A percentile compares a stretch with the other conserved stretches of the same genome.
phyloP scores from a whole-genome alignment of 2,329 filamentous ascomycete species.

The Fusarium sororula region DNA sequence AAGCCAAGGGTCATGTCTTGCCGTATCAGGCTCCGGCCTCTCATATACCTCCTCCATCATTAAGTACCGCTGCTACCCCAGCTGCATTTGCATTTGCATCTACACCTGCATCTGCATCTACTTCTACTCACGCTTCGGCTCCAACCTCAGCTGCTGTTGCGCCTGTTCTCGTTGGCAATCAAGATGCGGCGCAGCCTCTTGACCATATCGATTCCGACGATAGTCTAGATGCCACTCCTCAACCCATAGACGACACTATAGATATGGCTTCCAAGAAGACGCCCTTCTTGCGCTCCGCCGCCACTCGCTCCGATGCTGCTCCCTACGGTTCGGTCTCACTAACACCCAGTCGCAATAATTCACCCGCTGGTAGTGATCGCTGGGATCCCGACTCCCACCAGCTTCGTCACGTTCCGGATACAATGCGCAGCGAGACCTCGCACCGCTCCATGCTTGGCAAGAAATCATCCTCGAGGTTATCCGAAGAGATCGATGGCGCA shows the following conservation, averaged over 20 bases:
- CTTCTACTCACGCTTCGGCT: not conserved
- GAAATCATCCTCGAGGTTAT: slow-evolving; percentile 49
- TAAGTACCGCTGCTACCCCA: slow-evolving; percentile 34
- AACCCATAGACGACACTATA: slow-evolving; percentile 27
- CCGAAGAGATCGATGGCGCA: slow-evolving; percentile 61
- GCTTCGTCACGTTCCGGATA: slow-evolving; percentile 48
- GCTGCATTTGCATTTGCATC: slow-evolving; percentile 17
- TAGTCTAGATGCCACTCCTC: slow-evolving; percentile 40
- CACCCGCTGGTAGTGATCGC: slow-evolving; percentile 49
- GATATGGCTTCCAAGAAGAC: slow-evolving; percentile 50
- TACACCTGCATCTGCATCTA: slow-evolving; percentile 17
- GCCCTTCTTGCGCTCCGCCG: slow-evolving; percentile 47
- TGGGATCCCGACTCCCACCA: slow-evolving; percentile 45
- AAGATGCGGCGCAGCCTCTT: slow-evolving; percentile 20
- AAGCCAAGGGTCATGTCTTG: slow-evolving; percentile 41
- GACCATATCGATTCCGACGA: slow-evolving; percentile 13
- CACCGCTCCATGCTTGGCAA: slow-evolving; percentile 45
- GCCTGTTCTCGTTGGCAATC: not conserved
- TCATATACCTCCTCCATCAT: slow-evolving; percentile 36
- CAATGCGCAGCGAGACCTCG: slow-evolving; percentile 46
- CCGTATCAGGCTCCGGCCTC: slow-evolving; percentile 36
- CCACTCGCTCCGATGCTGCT: slow-evolving; percentile 43
- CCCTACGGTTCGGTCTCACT: slow-evolving; percentile 52
- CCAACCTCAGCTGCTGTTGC: not conserved
- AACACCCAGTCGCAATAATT: slow-evolving; percentile 48